These are phyloP conservation scores for Ophiocytium majus DNA, from an alignment of 352 stramenopile genomes.

Conservation along the genomic window DNA sequence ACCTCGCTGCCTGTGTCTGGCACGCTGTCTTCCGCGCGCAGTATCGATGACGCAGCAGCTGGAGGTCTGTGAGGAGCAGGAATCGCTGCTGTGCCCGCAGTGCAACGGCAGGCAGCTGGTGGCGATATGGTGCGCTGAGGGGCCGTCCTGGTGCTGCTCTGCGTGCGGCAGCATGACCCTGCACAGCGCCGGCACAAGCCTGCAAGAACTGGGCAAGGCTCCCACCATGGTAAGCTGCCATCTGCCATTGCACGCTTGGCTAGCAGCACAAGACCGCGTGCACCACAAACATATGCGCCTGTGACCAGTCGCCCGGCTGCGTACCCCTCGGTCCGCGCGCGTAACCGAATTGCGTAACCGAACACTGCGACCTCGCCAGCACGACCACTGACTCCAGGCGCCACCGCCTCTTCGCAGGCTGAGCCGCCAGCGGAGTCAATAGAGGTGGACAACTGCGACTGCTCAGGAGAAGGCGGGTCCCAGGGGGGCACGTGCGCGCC, in stretches of 20 bases:
- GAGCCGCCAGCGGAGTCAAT: too few relatives aligned
- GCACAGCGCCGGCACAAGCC: too few relatives aligned
- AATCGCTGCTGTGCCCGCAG: neutral
- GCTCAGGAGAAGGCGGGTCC: too few relatives aligned
- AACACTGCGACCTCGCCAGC: neutral
- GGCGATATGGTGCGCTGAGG: conserved; percentile 14
- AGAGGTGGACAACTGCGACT: too few relatives aligned
- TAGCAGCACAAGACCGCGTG: neutral
- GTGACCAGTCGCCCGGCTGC: neutral
- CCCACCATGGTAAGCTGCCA: too few relatives aligned
- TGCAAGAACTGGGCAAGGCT: too few relatives aligned
- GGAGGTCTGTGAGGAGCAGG: neutral
- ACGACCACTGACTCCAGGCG: neutral
- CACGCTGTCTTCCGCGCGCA: too few relatives aligned
- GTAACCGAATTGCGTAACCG: too few relatives aligned
- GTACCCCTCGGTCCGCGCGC: too few relatives aligned
- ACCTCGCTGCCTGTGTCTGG: too few relatives aligned
- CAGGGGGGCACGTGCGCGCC: too few relatives aligned
- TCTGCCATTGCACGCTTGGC: conserved; percentile 1
- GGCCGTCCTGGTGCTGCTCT: conserved; percentile 13
- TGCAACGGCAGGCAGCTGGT: conserved; percentile 1
- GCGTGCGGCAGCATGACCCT: conserved; percentile 13
- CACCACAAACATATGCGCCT: neutral
- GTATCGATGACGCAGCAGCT: neutral
- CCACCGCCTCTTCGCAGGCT: neutral